These are phyloP conservation scores for Colletotrichum godetiae DNA, from an alignment of 2,329 filamentous ascomycete species.

Conservation along the genomic window DNA sequence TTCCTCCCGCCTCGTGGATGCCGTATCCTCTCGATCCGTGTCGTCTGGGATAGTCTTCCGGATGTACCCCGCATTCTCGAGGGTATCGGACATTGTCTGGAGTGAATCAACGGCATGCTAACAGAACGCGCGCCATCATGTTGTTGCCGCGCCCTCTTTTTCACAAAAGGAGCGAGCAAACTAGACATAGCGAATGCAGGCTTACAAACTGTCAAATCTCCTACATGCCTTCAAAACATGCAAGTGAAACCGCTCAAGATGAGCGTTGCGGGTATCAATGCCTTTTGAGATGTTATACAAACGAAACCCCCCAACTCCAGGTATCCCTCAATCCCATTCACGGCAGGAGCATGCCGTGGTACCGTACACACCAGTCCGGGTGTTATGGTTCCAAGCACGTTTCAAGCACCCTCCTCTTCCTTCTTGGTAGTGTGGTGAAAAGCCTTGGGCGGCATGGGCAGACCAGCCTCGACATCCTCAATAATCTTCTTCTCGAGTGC, in stretches of 20 bases:
- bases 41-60: neutral
- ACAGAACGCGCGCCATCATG: neutral
- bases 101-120: neutral
- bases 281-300: constrained; percentile 7
- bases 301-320: constrained; percentile 7
- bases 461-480: constrained; percentile 59
- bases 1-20: neutral
- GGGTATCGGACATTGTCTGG: neutral
- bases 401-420: constrained; percentile 35
- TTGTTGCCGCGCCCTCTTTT: neutral
- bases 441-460: constrained; percentile 59
- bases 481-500: constrained; percentile 55
- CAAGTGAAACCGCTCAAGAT: constrained; percentile 19
- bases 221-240: neutral
- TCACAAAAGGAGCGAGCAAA: neutral
- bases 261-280: constrained; percentile 35
- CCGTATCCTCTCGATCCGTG: neutral
- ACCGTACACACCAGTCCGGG: neutral
- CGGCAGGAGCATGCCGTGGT: neutral
- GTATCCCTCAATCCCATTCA: neutral
- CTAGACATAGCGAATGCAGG: constrained; percentile 12
- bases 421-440: constrained; percentile 46
- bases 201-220: neutral
- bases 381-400: no score
- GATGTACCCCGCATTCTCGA: neutral